Base-by-base conservation (phyloP, 805 yeast species). In the Lipomyces yamadae region DNA sequence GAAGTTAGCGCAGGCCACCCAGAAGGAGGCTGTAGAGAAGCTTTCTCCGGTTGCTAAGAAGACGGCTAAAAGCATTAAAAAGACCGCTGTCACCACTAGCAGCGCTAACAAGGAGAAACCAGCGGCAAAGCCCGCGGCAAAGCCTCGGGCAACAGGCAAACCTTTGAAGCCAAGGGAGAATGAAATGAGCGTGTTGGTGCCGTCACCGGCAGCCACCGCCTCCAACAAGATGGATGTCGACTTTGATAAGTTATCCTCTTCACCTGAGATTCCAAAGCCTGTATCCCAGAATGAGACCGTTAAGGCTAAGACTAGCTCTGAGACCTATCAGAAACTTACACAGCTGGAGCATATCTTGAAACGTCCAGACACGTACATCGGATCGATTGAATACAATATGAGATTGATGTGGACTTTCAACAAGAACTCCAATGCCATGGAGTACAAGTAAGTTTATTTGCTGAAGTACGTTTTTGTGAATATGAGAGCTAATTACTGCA, bases 351-450 rank as follows among this genome's bases (percentile, higher is more conserved):
- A 95, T 82, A 94, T 95, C 65, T 82, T 95, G 75, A 92, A 92
- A 78, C 88, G 99, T 78, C 99, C 99, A 0, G 99, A 95, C 78
- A 94, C 99, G 10, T 95, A 95, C 79, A 88, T 95, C 73, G 99
- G 99, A 4, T 92, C 98, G 1, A 89, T 93, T 32, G 99, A 95
- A 79, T 85, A 84, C 62, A 87, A 89, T 62, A 88, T 86, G 64
- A 84, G 89, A 62, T 86, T 86, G 61, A 89, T 91, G 86, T 95
- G 99, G 99, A 84, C 92, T 50, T 88, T 83, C 74, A 91, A 92
- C 76, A 87, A 85, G 56, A 88, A 84, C 56, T 80, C 84, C 0
- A 83, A 85, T 58, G 80, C 85, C 11, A 86, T 90, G 90, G 83
- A 76, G 15, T 73, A 72, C 71, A 76, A 75, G 72, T 65, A 63